phyloP scores from a whole-genome alignment of 192 early-diverging fungal genomes.

The Jimgerdemannia flammicorona region DNA sequence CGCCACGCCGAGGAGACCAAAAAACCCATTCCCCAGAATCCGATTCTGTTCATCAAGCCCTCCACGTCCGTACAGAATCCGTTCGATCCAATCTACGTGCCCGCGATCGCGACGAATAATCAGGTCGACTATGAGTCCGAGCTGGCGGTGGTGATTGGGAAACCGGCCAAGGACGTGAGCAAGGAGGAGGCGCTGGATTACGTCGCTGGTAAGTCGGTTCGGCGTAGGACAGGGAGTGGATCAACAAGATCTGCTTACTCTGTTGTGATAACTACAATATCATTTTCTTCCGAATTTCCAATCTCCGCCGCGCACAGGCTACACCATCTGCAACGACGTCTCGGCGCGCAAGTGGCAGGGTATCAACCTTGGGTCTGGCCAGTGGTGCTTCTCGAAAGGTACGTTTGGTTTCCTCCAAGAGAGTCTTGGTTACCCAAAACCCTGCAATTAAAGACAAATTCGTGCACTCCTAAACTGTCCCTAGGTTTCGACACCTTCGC shows the following conservation, averaged over 20 bases:
- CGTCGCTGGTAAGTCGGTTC: slow-evolving; percentile 33
- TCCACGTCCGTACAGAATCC: slow-evolving; percentile 37
- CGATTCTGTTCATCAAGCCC: slow-evolving; percentile 60
- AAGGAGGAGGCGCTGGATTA: slow-evolving; percentile 43
- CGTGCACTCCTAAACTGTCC: no score
- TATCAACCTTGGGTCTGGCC: slow-evolving; percentile 31
- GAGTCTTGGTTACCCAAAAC: no score
- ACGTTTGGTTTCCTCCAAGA: no score
- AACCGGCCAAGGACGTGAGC: slow-evolving; percentile 45
- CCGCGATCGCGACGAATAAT: slow-evolving; percentile 40
- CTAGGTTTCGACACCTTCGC: slow-evolving; percentile 54
- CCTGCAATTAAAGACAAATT: no score
- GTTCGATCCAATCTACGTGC: slow-evolving; percentile 40
- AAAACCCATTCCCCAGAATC: slow-evolving; percentile 37
- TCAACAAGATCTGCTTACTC: neutral
- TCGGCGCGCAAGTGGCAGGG: slow-evolving; percentile 52
- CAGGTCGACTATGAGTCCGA: slow-evolving; percentile 62
- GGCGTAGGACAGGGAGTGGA: neutral
- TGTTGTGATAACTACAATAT: neutral
- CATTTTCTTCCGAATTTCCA: neutral
- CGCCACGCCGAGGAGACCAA: slow-evolving; percentile 54
- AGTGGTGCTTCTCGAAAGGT: slow-evolving; percentile 46
- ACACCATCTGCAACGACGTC: slow-evolving; percentile 58
- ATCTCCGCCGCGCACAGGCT: slow-evolving; percentile 28
- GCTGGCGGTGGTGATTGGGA: slow-evolving; percentile 58